A percentile compares a stretch with the other conserved stretches of the same genome.
Evolutionary conservation across 2,329 filamentous ascomycete species (phyloP).

Genomic region (Aspergillus unguis): DNA sequence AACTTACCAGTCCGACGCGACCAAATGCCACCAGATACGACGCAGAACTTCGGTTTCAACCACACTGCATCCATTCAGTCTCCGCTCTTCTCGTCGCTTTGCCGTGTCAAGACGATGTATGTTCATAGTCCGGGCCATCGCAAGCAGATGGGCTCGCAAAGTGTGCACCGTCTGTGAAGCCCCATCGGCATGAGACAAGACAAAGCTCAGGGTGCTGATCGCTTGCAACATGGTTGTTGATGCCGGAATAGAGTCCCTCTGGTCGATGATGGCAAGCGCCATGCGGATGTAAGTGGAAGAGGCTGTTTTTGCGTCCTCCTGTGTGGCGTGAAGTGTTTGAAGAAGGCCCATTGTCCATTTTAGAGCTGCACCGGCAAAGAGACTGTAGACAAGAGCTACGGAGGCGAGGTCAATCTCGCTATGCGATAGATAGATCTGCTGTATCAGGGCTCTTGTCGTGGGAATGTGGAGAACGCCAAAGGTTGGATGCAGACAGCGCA

Average conservation of each 20-base stretch:
- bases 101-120: slow-evolving; percentile 5
- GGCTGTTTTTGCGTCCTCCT: not conserved
- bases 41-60: slow-evolving; percentile 24
- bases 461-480: slow-evolving; percentile 8
- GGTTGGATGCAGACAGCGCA: not conserved
- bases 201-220: not conserved
- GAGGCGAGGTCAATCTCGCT: not conserved
- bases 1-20: slow-evolving; percentile 24
- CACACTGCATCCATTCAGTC: slow-evolving; percentile 16
- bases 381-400: not conserved
- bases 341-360: not conserved
- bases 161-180: not conserved
- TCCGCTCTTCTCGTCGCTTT: not conserved
- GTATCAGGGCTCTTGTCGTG: not conserved
- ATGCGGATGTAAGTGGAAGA: not conserved
- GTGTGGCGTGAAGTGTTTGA: not conserved
- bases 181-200: not conserved
- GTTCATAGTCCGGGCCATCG: slow-evolving; percentile 8
- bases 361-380: slow-evolving; percentile 2
- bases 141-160: not conserved
- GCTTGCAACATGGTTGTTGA: not conserved
- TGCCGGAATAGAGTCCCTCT: not conserved
- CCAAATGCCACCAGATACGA: slow-evolving; percentile 25
- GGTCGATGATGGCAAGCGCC: not conserved
- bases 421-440: not conserved